A percentile compares a stretch with the other conserved stretches of the same genome.
Evolutionary conservation across 1,284 basidiomycete genomes (phyloP).

Genomic region (Rhizopogon hawkerae): DNA sequence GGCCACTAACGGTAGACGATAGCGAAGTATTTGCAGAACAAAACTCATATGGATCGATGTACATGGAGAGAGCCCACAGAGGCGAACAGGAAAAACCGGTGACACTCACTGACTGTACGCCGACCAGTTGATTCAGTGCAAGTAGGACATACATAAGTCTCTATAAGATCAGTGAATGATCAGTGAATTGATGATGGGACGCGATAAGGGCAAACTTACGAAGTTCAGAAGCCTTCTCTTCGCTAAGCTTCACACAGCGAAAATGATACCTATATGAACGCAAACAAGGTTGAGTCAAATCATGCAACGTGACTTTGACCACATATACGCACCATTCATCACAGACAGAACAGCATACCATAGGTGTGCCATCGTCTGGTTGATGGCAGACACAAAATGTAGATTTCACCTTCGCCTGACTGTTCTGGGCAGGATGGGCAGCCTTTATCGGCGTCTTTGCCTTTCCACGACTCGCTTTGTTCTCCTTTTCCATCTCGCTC

Average conservation of each 20-base stretch:
- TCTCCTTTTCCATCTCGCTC: slow-evolving; percentile 28
- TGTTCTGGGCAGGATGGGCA: slow-evolving; percentile 14
- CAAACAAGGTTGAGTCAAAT: slow-evolving; percentile 3
- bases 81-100: slow-evolving; percentile 26
- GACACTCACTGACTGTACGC: slow-evolving; percentile 71
- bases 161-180: slow-evolving; percentile 29
- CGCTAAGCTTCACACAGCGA: slow-evolving; percentile 50
- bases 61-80: slow-evolving; percentile 30
- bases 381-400: slow-evolving; percentile 51
- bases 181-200: slow-evolving; percentile 10
- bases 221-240: slow-evolving; percentile 63
- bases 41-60: slow-evolving; percentile 29
- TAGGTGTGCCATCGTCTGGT: slow-evolving; percentile 70
- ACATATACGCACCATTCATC: slow-evolving; percentile 54
- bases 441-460: slow-evolving; percentile 16
- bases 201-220: slow-evolving; percentile 39
- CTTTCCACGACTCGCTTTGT: slow-evolving; percentile 16
- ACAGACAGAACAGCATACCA: slow-evolving; percentile 70
- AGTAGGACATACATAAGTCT: slow-evolving; percentile 60
- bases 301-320: neutral
- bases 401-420: slow-evolving; percentile 9
- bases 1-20: slow-evolving; percentile 25
- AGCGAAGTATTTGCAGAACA: slow-evolving; percentile 30
- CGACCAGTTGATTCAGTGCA: slow-evolving; percentile 59
- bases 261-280: slow-evolving; percentile 61